phyloP scores from a whole-genome alignment of 2,329 filamentous ascomycete species.

The Calonectria henricotiae region DNA sequence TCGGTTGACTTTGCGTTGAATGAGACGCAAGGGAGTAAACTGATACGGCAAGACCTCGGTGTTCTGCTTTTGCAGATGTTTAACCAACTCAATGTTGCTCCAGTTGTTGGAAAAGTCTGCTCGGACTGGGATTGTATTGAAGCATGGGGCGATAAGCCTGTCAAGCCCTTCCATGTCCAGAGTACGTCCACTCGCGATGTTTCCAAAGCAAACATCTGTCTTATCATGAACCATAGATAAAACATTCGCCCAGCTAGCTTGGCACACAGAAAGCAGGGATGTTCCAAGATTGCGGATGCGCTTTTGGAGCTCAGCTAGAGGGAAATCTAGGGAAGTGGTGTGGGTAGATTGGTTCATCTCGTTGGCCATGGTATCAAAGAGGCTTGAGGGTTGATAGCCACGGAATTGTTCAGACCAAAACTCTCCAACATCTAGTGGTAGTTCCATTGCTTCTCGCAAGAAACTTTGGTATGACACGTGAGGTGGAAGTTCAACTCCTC shows the following conservation, averaged over 20 bases:
- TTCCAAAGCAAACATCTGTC: constrained; percentile 87
- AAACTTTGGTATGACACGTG: constrained; percentile 76
- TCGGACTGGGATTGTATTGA: constrained; percentile 88
- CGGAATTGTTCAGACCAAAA: constrained; percentile 79
- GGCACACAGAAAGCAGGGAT: constrained; percentile 78
- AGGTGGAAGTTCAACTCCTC: constrained; percentile 63
- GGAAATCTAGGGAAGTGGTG: constrained; percentile 53
- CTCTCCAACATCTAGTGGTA: constrained; percentile 66
- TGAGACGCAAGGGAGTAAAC: constrained; percentile 80
- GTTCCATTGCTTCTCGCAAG: constrained; percentile 70
- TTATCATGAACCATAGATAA: constrained; percentile 71
- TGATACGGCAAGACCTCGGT: constrained; percentile 78
- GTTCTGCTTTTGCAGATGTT: constrained; percentile 75
- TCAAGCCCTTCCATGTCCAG: constrained; percentile 78
- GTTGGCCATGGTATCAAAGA: constrained; percentile 48
- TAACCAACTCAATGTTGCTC: constrained; percentile 73
- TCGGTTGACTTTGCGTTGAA: constrained; percentile 71
- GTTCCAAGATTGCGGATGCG: constrained; percentile 70
- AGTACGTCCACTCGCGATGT: constrained; percentile 85
- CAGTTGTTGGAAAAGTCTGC: constrained; percentile 66
- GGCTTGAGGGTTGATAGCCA: constrained; percentile 61
- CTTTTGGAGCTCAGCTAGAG: constrained; percentile 65
- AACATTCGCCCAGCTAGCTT: constrained; percentile 81
- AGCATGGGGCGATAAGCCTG: constrained; percentile 87
- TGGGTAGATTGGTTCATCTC: constrained; percentile 54